Evolutionary conservation across 768 basidiomycete species (phyloP).

Genomic region (Serendipita sp.): DNA sequence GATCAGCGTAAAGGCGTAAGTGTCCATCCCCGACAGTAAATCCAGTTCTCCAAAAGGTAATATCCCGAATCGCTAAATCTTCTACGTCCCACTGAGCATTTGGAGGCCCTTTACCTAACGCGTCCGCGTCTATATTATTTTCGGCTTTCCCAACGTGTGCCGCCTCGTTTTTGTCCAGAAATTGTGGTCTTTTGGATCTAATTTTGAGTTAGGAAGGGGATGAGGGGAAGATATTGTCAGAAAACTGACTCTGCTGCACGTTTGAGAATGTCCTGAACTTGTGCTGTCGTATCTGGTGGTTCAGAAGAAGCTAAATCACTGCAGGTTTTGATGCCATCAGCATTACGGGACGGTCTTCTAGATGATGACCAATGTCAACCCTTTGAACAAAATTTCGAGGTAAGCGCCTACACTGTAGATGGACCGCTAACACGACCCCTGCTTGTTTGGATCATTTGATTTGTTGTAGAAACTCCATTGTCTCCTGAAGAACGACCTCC

Average conservation of each 20-base stretch:
- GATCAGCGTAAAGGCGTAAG: constrained; percentile 69
- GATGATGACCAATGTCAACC: constrained; percentile 2
- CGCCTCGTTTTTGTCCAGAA: constrained; percentile 22
- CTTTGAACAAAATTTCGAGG: constrained; percentile 6
- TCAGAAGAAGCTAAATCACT: constrained; percentile 17
- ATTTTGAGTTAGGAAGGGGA: constrained; percentile 31
- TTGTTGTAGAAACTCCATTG: constrained; percentile 22
- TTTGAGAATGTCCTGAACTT: constrained; percentile 54
- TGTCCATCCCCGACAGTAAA: constrained; percentile 84
- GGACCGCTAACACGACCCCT: constrained; percentile 11
- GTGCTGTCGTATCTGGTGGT: constrained; percentile 24
- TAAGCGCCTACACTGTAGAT: constrained; percentile 12
- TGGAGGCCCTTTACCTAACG: constrained; percentile 67
- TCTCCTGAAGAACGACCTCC: constrained; percentile 35
- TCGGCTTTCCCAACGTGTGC: constrained; percentile 50
- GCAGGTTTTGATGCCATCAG: constrained; percentile 22
- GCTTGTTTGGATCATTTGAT: constrained; percentile 1
- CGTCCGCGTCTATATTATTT: constrained; percentile 77
- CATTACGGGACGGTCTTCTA: constrained; percentile 12
- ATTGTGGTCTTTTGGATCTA: no score
- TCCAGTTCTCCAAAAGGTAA: constrained; percentile 89
- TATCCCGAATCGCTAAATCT: constrained; percentile 46
- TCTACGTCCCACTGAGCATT: constrained; percentile 28
- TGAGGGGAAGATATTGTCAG: background rate
- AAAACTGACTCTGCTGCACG: constrained; percentile 88